Conservation (phyloP, 345 rosid species). For the thale cress (Arabidopsis thaliana) region DNA sequence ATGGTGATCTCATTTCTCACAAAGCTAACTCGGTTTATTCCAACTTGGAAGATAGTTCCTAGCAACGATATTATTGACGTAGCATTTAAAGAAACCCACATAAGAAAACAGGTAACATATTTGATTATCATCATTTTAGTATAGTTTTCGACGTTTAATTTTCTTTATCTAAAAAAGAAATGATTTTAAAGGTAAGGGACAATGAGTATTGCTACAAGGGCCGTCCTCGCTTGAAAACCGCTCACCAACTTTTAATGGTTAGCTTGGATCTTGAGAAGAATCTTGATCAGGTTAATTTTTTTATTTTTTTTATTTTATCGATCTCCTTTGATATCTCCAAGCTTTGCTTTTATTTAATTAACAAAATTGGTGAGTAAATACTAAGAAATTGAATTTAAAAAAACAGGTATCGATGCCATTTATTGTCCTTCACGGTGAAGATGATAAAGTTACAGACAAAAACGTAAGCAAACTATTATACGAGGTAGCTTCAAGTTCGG, state of each 20-base stretch:
- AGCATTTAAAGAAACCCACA: slow-evolving; percentile 66
- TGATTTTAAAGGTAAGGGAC: slow-evolving; percentile 29
- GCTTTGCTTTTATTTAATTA: not conserved
- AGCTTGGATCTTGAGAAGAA: slow-evolving; percentile 64
- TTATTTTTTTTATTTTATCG: not conserved
- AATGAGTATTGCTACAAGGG: slow-evolving; percentile 42
- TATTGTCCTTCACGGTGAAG: slow-evolving; percentile 80
- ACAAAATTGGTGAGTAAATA: not conserved
- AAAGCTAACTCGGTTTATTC: slow-evolving; percentile 54
- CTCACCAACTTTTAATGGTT: slow-evolving; percentile 53
- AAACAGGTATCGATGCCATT: slow-evolving; percentile 74
- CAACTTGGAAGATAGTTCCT: slow-evolving; percentile 72
- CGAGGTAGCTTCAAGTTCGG: slow-evolving; percentile 57
- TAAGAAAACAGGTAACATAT: slow-evolving; percentile 56
- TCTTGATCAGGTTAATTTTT: slow-evolving; percentile 55
- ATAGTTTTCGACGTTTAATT: not conserved
- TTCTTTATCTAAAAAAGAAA: not conserved
- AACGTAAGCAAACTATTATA: slow-evolving; percentile 59
- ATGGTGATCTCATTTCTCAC: slow-evolving; percentile 50
- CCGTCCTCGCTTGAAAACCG: slow-evolving; percentile 41
- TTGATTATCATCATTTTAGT: slow-evolving; percentile 6
- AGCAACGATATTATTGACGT: slow-evolving; percentile 60
- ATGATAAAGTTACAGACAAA: slow-evolving; percentile 78
- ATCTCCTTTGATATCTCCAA: slow-evolving; percentile 9
- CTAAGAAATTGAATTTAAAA: slow-evolving; percentile 1